Base-by-base conservation (phyloP, 2,329 filamentous ascomycete species). In the Diaporthe velutina region DNA sequence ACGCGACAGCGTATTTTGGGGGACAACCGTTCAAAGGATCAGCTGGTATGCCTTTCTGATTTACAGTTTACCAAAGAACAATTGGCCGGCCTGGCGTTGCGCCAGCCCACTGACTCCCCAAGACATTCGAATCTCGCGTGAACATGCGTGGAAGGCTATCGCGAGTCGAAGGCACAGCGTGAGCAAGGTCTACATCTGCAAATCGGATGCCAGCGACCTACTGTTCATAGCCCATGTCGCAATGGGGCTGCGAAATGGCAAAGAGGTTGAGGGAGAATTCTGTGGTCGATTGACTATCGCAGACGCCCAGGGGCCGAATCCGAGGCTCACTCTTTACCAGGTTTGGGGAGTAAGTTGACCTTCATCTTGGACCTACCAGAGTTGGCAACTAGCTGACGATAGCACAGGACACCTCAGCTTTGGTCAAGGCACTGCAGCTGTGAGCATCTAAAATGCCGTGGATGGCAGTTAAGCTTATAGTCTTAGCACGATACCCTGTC, bases 311-410 rank as follows among this genome's bases (percentile, higher is more conserved):
- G 15, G 17, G 19, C 12, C 45, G 17, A 52, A 17, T 54, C 64
- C 64, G 5, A 68, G 30, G 64, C 64, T 68, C 10, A 35, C 22
- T 9, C 64, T 68, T n/a, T 54, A 68, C 10, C 64, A 68, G n/a
- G 64, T 45, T 15, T 68, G 64, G 64, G 64, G 64, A 13, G 64
- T 68, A 52, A 4, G 64, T 38, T 38, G 8, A 35, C 45, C 13
- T 13, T 2, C 19, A 12, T n/a, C 10, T 4, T 35, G n/a, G 7
- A 10, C n/a, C n/a, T n/a, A n/a, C n/a, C n/a, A 9, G 13, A 10
- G 38, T 9, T 9, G 38, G 13, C 38, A 40, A 40, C 38, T 6
- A 40, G 13, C 38, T 40, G 38, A 40, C 38, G 8, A 3, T 19
- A 30, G n/a, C 25, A 19, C 45, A 68, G 64, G 45, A 68, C 30